Conservation (phyloP, 139 green algal genomes). For the Limnomonas spitsbergensis region DNA sequence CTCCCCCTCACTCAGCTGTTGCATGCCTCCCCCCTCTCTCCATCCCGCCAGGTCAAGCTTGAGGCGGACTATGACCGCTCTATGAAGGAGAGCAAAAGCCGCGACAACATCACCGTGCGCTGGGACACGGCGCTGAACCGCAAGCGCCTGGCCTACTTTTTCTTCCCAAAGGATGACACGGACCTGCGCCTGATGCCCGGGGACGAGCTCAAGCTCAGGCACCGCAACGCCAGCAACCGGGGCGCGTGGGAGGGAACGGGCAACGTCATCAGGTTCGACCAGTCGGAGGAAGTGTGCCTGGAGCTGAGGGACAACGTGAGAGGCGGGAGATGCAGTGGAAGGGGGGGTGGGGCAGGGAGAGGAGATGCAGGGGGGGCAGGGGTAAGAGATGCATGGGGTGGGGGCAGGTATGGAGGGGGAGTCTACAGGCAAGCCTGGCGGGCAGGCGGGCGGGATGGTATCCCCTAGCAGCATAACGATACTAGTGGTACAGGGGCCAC, state of each 20-base stretch:
- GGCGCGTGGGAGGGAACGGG: slow-evolving; percentile 71
- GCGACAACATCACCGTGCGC: slow-evolving; percentile 81
- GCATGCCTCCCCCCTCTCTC: no score
- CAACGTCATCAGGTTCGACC: slow-evolving; percentile 73
- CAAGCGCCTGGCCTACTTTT: slow-evolving; percentile 84
- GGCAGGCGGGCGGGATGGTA: no score
- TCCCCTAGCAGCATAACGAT: no score
- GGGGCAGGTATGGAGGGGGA: no score
- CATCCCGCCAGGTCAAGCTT: slow-evolving; percentile 65
- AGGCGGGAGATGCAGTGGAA: slow-evolving; percentile 18
- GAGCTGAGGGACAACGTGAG: slow-evolving; percentile 53
- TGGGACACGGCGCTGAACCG: slow-evolving; percentile 94
- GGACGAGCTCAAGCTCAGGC: slow-evolving; percentile 88
- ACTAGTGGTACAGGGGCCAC: no score
- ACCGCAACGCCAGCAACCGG: slow-evolving; percentile 55
- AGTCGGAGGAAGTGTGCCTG: slow-evolving; percentile 77
- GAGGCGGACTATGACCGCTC: slow-evolving; percentile 91
- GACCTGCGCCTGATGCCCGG: slow-evolving; percentile 46
- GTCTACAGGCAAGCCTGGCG: no score
- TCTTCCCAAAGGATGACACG: slow-evolving; percentile 77
- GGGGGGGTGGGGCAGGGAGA: no score
- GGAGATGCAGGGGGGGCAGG: no score
- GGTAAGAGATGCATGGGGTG: no score
- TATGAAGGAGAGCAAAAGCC: slow-evolving; percentile 84
- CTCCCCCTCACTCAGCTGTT: no score